phyloP scores from a whole-genome alignment of 2,329 filamentous ascomycete species.

The Lecanoromycetidae sp. region DNA sequence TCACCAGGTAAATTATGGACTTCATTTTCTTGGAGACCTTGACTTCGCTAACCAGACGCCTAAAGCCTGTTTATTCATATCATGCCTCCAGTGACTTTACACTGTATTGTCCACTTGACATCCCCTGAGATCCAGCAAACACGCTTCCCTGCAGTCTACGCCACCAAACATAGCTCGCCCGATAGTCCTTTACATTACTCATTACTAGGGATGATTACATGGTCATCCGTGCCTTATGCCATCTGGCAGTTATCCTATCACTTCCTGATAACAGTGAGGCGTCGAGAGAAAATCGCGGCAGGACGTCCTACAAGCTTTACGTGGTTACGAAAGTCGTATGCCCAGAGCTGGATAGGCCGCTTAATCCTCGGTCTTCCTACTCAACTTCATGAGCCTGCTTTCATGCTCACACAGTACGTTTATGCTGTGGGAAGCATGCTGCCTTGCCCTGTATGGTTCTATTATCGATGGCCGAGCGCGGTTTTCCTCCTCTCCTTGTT shows the following conservation, averaged over 20 bases:
- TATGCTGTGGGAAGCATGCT: slow-evolving; percentile 91
- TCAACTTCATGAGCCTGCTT: slow-evolving; percentile 68
- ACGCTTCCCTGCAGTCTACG: slow-evolving; percentile 74
- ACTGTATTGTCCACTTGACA: slow-evolving; percentile 80
- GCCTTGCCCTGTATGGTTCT: slow-evolving; percentile 91
- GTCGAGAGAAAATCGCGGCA: slow-evolving; percentile 90
- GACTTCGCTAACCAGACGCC: not conserved
- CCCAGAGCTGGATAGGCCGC: slow-evolving; percentile 77
- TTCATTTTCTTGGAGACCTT: not conserved
- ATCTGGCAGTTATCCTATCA: slow-evolving; percentile 91
- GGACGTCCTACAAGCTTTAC: slow-evolving; percentile 94
- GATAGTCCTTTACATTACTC: slow-evolving; percentile 71
- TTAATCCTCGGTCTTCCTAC: slow-evolving; percentile 68
- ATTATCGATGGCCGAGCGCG: slow-evolving; percentile 67
- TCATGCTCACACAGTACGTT: slow-evolving; percentile 89
- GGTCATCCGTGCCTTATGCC: slow-evolving; percentile 86
- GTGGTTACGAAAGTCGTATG: slow-evolving; percentile 86
- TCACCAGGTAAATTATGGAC: slow-evolving; percentile 52
- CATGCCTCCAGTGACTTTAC: slow-evolving; percentile 90
- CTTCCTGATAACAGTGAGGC: slow-evolving; percentile 85
- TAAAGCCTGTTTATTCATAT: slow-evolving; percentile 90
- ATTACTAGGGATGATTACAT: slow-evolving; percentile 74
- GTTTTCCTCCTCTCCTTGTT: slow-evolving; percentile 73
- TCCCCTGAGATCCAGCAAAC: slow-evolving; percentile 50
- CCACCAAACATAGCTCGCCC: slow-evolving; percentile 57